Base-by-base conservation (phyloP, 805 yeast species). In the Wickerhamiella alocasiicola region DNA sequence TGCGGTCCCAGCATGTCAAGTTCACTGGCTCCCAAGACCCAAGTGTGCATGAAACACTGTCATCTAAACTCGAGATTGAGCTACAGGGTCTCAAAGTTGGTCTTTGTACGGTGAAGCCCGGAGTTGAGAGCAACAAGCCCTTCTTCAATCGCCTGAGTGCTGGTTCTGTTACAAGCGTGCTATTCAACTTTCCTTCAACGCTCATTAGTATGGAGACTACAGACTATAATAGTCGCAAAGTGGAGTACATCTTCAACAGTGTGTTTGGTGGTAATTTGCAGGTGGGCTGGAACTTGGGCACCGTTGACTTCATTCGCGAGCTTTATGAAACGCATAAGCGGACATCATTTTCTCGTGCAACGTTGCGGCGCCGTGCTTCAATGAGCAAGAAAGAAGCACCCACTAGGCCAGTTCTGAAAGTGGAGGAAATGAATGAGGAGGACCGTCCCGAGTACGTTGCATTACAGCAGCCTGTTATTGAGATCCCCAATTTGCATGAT, bases 231-330 rank as follows among this genome's bases (percentile, higher is more conserved):
- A 64, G 64, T 20, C 30, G 40, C 17, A 60, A 67, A 3, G 71
- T 91, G 31, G 78, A 80, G 50, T 84, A 78, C 53, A 63, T 68
- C 1, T 91, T 72, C 57, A 68, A 67, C 34, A 76, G 91, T 37
- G 65, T 76, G 2, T 84, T 91, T 63, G 94, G 83, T 6, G 96
- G 95, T 20, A 75, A 83, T 12, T 91, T 91, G 29, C 94, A 84
- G 45, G 76, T 91, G 1, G 71, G 83, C 36, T 91, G 98, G 98
- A 91, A 91, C 55, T 62, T 91, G 21, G 96, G 97, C 0, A 78
- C 94, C 0, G 77, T 91, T 15, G 82, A 81, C 52, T 84, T 84
- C 48, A 83, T 91, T 25, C 67, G 94, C 26, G 95, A 84, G 52
- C 85, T 91, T 94, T 81, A 87, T 78, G 71, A 84, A 11, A 72